These are phyloP conservation scores for Flammula alnicola DNA, from an alignment of 1,284 basidiomycete genomes.

Conservation along the genomic window DNA sequence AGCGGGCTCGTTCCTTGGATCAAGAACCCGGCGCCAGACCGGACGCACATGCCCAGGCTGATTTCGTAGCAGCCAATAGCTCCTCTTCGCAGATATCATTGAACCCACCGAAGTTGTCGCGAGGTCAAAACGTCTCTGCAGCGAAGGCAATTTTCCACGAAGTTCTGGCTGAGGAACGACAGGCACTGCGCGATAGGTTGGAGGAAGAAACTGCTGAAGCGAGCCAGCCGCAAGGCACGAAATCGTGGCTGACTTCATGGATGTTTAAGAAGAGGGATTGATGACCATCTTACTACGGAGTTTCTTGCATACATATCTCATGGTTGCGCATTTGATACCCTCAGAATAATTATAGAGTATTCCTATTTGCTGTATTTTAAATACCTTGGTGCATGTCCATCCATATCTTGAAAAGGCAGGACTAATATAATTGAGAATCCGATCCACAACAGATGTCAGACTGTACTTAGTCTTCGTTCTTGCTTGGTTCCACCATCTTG, in stretches of 20 bases:
- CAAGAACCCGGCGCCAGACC: conserved; percentile 43
- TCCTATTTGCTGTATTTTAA: too few species aligned
- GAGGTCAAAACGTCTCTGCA: conserved; percentile 49
- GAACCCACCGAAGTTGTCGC: conserved; percentile 31
- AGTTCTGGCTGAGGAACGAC: conserved; percentile 67
- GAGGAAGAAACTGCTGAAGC: conserved; percentile 60
- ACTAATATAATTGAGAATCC: too few species aligned
- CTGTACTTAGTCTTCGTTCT: too few species aligned
- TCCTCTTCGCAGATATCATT: conserved; percentile 44
- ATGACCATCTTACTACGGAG: conserved; percentile 18
- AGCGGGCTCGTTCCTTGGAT: conserved; percentile 32
- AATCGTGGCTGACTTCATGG: conserved; percentile 67
- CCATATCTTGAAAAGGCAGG: too few species aligned
- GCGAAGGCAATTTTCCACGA: conserved; percentile 67
- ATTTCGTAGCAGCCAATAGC: conserved; percentile 40
- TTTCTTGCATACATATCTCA: conserved; percentile 25
- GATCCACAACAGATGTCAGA: too few species aligned
- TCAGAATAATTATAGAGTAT: too few species aligned
- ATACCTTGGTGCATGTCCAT: too few species aligned
- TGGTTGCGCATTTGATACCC: too few species aligned
- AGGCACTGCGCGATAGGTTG: conserved; percentile 55
- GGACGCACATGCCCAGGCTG: conserved; percentile 46
- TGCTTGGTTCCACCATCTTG: too few species aligned
- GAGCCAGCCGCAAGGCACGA: conserved; percentile 46
- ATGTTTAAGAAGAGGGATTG: conserved; percentile 50